Evolutionary conservation across 2,329 filamentous ascomycete species (phyloP), one percentile per base, ranked within the genome.

Genomic region (Ceratocystis albifundus): DNA sequence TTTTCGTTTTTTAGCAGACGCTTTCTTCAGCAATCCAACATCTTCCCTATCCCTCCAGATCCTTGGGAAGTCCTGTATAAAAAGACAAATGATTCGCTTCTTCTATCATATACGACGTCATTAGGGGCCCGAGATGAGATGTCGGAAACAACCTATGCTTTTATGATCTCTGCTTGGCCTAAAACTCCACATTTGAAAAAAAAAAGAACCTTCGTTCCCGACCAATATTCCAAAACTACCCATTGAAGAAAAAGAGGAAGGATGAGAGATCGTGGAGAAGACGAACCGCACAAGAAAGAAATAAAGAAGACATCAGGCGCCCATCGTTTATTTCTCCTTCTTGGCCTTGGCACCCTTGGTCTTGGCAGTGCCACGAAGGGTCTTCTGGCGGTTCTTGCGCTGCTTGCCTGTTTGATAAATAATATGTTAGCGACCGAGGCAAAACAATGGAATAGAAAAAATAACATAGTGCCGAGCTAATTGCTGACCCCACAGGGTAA

Each of bases 331-430:
- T 85, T 89, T 87, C 81, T 90, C 90, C 88, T 96, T 96, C 87
- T 95, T 94, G 80, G 88, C 85, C 83, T 87, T 86, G 78, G 87
- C 88, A 79, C 91, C 91, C 90, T 96, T 96, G 84, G 87, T 87
- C 90, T 99, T 99, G 76, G 91, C 93, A 75, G 90, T 96, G 79
- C 94, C 94, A 74, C 94, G 89, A 80, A 96, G 88, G 78, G 93
- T 94, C 91, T 99, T 97, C 82, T 89, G 87, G 80, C 93, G 87
- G 90, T 99, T 99, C 90, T 99, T 99, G 84, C 94, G 89, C 84
- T 97, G 94, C 86, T 99, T 99, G 88, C 93, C 93, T 97, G 81
- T 83, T 73, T 68, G 68, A 17, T 45, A 25, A 44, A 45, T 44
- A 6, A 30, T 22, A 32, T 36, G 66, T 67, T 67, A 67, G 53